These are phyloP conservation scores for Globisporangium spiculum DNA, from an alignment of 352 stramenopile species.

Conservation along the genomic window DNA sequence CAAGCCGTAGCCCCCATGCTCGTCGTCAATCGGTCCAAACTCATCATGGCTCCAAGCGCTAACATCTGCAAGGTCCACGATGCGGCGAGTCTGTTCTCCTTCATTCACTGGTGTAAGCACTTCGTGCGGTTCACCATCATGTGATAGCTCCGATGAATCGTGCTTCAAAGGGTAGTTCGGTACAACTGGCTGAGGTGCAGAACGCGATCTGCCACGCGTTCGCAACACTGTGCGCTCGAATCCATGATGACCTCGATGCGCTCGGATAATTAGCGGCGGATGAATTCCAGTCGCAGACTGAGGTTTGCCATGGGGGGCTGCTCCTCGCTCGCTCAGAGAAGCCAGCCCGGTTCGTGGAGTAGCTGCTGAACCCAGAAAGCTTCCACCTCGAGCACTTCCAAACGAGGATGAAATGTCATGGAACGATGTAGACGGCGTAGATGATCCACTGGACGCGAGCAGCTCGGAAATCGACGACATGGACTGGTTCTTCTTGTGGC, in stretches of 20 bases:
- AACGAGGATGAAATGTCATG: conserved; percentile 53
- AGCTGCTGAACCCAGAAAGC: conserved; percentile 42
- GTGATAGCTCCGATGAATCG: conserved; percentile 6
- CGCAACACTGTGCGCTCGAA: conserved; percentile 28
- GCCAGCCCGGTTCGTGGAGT: conserved; percentile 70
- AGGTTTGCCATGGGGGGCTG: conserved; percentile 19
- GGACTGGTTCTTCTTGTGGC: conserved; percentile 87
- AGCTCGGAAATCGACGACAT: conserved; percentile 88
- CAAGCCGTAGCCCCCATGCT: conserved; percentile 25
- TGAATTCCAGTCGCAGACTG: conserved; percentile 13
- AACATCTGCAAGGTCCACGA: conserved; percentile 67
- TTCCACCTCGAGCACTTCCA: conserved; percentile 24
- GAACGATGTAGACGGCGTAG: conserved; percentile 48
- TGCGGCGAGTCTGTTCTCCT: conserved; percentile 10
- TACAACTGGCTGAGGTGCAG: conserved; percentile 43
- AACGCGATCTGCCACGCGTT: conserved; percentile 53
- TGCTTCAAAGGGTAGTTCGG: conserved; percentile 2
- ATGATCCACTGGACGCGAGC: conserved; percentile 41
- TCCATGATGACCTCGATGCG: conserved; percentile 11
- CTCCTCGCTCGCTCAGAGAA: conserved; percentile 61
- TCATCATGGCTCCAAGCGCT: conserved; percentile 26
- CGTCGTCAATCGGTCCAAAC: conserved; percentile 24
- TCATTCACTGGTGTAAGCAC: conserved; percentile 27
- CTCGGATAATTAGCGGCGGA: conserved; percentile 12
- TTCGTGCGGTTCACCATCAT: conserved; percentile 15